These are phyloP conservation scores for Exophiala aquamarina DNA, from an alignment of 2,329 filamentous ascomycete genomes.

Conservation along the genomic window DNA sequence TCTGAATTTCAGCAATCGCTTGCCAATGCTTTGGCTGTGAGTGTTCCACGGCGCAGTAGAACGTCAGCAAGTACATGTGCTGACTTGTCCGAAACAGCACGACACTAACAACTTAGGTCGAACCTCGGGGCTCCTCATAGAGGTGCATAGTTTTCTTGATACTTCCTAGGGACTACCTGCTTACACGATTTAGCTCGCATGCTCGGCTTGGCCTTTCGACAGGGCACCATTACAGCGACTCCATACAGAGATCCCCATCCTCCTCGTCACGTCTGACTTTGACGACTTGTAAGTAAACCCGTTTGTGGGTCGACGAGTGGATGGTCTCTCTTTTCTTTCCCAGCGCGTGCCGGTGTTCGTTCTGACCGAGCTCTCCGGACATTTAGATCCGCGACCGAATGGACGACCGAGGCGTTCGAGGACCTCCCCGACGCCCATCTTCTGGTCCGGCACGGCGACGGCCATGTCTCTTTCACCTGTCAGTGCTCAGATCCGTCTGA, in stretches of 20 bases:
- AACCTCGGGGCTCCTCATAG: neutral
- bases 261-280: slow-evolving; percentile 10
- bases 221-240: neutral
- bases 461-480: slow-evolving; percentile 7
- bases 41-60: too few species aligned
- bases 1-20: slow-evolving; percentile 2
- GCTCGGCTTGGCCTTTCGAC: slow-evolving; percentile 6
- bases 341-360: too few species aligned
- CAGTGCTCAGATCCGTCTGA: neutral
- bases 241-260: slow-evolving; percentile 2
- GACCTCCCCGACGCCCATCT: neutral
- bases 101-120: slow-evolving; percentile 3
- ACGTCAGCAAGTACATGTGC: neutral
- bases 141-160: neutral
- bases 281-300: slow-evolving; percentile 4
- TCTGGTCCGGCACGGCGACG: slow-evolving; percentile 8
- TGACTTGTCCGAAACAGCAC: neutral
- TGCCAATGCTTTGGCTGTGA: neutral
- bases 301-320: too few species aligned
- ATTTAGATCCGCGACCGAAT: slow-evolving; percentile 8
- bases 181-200: slow-evolving; percentile 1
- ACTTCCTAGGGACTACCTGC: neutral
- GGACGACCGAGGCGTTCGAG: neutral
- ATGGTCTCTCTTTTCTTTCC: too few species aligned
- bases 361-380: neutral